Evolutionary conservation across 768 basidiomycete genomes (phyloP), one percentile per base, ranked within the genome.

Genomic region (Naganishia vaughanmartiniae): DNA sequence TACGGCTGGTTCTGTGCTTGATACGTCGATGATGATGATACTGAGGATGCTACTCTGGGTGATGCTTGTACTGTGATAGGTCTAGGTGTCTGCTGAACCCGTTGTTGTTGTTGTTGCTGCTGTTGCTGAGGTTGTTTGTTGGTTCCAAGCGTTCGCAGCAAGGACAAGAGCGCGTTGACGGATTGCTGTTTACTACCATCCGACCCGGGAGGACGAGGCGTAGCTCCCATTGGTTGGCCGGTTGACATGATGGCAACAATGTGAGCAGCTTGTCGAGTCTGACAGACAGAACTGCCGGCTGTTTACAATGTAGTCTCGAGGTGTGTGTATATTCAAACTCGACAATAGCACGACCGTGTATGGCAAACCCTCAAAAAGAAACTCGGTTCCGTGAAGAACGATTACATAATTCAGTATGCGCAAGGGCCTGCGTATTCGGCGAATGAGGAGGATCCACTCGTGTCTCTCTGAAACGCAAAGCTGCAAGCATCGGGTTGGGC

Each of bases 221-320:
- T 26, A 19, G 39, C 31, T 42, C 42, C 42, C 60, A 6, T 24
- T 51, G 48, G 19, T 26, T 63, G 60, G 11, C 28, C 34, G 10
- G 60, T n/a, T 10, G 60, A 63, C 60, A 63, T 63, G 60, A 42
- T 63, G 60, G 33, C 24, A 12, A 4, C 36, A 1, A 11, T 28
- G 1, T 34, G 31, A 58, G 34, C 57, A 24, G 10, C 34, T 24
- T 58, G 57, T 19, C 36, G 60, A 51, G 48, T 51, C n/a, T 3
- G 21, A 24, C n/a, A n/a, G 24, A n/a, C 21, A n/a, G 48, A 51
- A 51, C 21, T 51, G 60, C 14, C 39, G 60, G 21, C 60, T 63
- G 60, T 63, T 63, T 63, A 63, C 60, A 63, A 63, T 42, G 60
- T 63, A 63, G 24, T 45, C 39, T 34, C 6, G 5, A 15, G 30